Conservation (phyloP, 306 rosid genomes). For the Cicer bijugum region DNA sequence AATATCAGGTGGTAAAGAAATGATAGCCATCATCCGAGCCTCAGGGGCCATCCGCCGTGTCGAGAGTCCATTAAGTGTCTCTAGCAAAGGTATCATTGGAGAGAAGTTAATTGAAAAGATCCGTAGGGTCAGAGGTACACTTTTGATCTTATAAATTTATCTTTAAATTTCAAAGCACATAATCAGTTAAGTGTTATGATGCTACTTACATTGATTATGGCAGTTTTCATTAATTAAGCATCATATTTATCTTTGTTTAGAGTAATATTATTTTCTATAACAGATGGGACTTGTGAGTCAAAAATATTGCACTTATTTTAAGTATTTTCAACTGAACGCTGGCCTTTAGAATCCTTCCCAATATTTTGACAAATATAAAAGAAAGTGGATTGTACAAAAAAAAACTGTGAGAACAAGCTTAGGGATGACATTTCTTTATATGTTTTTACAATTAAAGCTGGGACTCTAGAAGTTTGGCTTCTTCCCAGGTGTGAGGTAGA, state of each 20-base stretch:
- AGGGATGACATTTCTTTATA: background rate
- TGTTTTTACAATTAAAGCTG: conserved; percentile 8
- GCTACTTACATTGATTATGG: conserved; percentile 7
- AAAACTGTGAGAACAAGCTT: conserved; percentile 36
- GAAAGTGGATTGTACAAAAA: conserved; percentile 35
- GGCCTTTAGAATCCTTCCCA: background rate
- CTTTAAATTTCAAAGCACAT: conserved; percentile 25
- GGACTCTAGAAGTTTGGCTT: conserved; percentile 24
- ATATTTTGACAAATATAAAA: conserved; percentile 12
- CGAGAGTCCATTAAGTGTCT: conserved; percentile 57
- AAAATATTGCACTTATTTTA: conserved; percentile 5
- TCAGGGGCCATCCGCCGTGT: conserved; percentile 86
- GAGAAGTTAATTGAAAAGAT: conserved; percentile 94
- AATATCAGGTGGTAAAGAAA: conserved; percentile 76
- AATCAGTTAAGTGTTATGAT: conserved; percentile 8
- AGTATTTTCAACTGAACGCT: background rate
- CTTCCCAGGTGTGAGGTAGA: conserved; percentile 20
- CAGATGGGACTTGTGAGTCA: background rate
- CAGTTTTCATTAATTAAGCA: conserved; percentile 15
- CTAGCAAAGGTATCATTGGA: conserved; percentile 71
- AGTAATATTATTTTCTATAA: conserved; percentile 14
- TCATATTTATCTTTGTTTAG: conserved; percentile 26
- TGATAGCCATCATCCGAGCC: conserved; percentile 92
- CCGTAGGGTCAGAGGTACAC: conserved; percentile 80
- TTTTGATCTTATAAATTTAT: conserved; percentile 34